phyloP scores from a whole-genome alignment of 1,284 basidiomycete genomes.

The Puccinia coronata region DNA sequence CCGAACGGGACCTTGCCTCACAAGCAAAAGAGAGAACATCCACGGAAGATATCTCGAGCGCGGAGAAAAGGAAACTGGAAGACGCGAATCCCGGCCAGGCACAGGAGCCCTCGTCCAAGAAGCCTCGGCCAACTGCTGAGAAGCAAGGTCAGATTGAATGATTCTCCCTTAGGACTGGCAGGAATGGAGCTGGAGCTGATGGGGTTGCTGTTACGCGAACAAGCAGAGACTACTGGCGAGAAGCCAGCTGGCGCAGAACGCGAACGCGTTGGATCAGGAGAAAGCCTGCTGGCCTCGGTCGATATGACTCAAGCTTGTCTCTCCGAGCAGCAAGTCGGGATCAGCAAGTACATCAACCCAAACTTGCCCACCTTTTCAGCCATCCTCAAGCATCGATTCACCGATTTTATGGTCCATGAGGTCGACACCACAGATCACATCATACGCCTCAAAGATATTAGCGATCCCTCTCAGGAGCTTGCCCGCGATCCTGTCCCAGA shows the following conservation, averaged over 20 bases:
- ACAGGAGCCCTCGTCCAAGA: not conserved
- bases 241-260: too few species aligned
- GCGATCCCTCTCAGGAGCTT: conserved; percentile 1
- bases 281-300: conserved; percentile 24
- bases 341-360: conserved; percentile 29
- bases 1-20: not conserved
- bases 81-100: not conserved
- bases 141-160: not conserved
- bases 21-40: not conserved
- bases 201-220: too few species aligned
- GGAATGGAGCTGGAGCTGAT: too few species aligned
- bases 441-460: conserved; percentile 34
- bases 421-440: conserved; percentile 28
- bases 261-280: not conserved
- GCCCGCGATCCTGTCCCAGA: conserved; percentile 10
- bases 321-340: conserved; percentile 47
- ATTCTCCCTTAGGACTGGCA: not conserved
- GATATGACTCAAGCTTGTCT: conserved; percentile 42
- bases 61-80: not conserved
- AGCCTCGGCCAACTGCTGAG: not conserved
- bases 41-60: not conserved
- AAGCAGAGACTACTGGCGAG: not conserved
- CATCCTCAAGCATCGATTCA: conserved; percentile 49
- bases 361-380: conserved; percentile 39
- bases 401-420: conserved; percentile 49